Evolutionary conservation across 2,329 filamentous ascomycete genomes (phyloP).

Genomic region (Rugonectria rugulosa): DNA sequence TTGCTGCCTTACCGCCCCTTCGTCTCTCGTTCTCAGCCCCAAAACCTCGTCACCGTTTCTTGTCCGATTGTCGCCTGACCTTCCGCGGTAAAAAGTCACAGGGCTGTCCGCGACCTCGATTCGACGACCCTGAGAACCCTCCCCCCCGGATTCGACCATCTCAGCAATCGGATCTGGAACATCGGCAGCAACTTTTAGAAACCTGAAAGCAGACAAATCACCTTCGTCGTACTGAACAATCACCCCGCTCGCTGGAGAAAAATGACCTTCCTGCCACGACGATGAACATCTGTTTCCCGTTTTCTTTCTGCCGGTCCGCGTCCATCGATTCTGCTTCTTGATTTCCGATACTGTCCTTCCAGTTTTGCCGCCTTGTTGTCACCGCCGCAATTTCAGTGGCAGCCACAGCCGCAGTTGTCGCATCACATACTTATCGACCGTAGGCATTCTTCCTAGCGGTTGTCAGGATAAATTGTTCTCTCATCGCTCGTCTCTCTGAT

Average conservation of each 20-base stretch:
- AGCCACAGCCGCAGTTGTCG: conserved; percentile 30
- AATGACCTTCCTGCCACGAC: conserved; percentile 55
- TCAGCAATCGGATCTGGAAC: conserved; percentile 14
- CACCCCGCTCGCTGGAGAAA: conserved; percentile 36
- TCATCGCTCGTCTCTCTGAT: conserved; percentile 30
- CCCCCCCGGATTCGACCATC: conserved; percentile 16
- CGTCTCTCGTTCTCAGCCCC: conserved; percentile 16
- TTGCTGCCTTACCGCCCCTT: conserved; percentile 13
- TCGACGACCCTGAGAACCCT: conserved; percentile 19
- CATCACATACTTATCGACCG: conserved; percentile 30
- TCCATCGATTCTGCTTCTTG: conserved; percentile 63
- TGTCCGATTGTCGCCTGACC: conserved; percentile 21
- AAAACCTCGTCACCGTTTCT: conserved; percentile 5
- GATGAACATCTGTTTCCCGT: conserved; percentile 62
- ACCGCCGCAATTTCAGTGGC: conserved; percentile 30
- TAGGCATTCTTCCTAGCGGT: conserved; percentile 25
- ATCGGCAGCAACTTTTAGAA: conserved; percentile 25
- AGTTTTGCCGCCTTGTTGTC: conserved; percentile 32
- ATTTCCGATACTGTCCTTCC: conserved; percentile 50
- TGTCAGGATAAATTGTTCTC: conserved; percentile 27
- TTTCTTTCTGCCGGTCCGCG: conserved; percentile 58
- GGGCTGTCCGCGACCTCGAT: conserved; percentile 10
- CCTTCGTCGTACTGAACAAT: conserved; percentile 22
- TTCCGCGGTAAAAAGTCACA: conserved; percentile 21
- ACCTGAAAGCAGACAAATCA: conserved; percentile 23